These are phyloP conservation scores for Bonia amplexicaulis DNA, from an alignment of 176 grass and related monocot genomes.

Conservation along the genomic window DNA sequence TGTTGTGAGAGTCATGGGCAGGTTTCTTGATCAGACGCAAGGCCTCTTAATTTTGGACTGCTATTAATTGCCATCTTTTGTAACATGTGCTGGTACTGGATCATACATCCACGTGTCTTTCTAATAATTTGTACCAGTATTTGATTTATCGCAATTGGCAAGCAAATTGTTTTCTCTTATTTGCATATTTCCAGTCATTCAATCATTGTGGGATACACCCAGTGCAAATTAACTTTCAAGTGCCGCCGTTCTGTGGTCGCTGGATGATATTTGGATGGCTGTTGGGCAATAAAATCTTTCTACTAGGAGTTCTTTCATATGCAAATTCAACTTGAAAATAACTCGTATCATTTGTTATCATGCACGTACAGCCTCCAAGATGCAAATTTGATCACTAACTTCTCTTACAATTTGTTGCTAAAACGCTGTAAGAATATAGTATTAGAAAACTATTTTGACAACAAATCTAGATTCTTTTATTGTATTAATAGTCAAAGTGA, in stretches of 20 bases:
- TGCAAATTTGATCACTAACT: neutral
- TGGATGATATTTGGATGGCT: too few relatives aligned
- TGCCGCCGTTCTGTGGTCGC: neutral
- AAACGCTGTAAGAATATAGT: too few relatives aligned
- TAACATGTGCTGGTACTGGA: slow-evolving; percentile 10
- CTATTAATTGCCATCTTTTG: slow-evolving; percentile 33
- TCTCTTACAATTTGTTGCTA: too few relatives aligned
- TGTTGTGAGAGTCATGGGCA: slow-evolving; percentile 2
- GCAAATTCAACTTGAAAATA: neutral
- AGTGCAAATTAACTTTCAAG: neutral
- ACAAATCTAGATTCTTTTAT: too few relatives aligned
- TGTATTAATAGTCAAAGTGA: too few relatives aligned
- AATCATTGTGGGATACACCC: neutral
- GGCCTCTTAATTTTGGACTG: slow-evolving; percentile 14
- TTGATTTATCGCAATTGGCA: neutral
- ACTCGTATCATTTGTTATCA: neutral
- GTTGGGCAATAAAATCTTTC: neutral
- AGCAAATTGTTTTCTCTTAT: neutral
- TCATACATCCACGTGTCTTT: slow-evolving; percentile 11
- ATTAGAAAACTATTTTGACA: too few relatives aligned
- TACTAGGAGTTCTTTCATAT: neutral
- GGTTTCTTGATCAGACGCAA: slow-evolving; percentile 26
- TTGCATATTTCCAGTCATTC: neutral
- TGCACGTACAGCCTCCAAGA: neutral
- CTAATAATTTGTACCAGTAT: slow-evolving; percentile 30